Percentiles rank a stretch among this genome's conserved stretches.
phyloP scores from a whole-genome alignment of 1,284 basidiomycete genomes.

The Sutorius eximius region DNA sequence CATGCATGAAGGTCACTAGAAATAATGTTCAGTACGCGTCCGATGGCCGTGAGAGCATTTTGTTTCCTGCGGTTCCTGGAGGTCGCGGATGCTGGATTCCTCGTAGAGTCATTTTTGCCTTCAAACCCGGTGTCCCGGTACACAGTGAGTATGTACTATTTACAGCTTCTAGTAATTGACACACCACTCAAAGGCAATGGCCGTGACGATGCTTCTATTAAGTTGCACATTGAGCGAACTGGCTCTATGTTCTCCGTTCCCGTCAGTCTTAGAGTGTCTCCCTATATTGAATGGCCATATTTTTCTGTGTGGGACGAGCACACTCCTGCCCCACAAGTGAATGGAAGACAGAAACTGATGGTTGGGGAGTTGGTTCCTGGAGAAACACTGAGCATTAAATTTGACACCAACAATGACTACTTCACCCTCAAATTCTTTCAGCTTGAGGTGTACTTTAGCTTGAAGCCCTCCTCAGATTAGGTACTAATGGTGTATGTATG shows the following conservation, averaged over 20 bases:
- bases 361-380: neutral
- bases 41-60: neutral
- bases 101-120: neutral
- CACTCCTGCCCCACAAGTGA: neutral
- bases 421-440: neutral
- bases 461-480: neutral
- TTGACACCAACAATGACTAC: neutral
- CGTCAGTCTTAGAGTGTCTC: neutral
- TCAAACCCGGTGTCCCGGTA: neutral
- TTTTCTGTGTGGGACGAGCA: neutral
- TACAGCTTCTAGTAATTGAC: neutral
- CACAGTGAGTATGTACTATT: neutral
- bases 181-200: neutral
- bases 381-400: neutral
- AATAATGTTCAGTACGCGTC: neutral
- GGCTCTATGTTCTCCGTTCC: neutral
- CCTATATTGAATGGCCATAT: fast-evolving
- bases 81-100: neutral
- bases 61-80: neutral
- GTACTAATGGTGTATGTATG: no score
- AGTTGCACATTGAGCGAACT: neutral
- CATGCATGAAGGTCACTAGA: neutral
- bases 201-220: fast-evolving
- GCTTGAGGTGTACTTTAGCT: neutral
- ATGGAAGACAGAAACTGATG: neutral